phyloP scores from a whole-genome alignment of 352 stramenopile genomes.

The Pseudoperonospora humuli region DNA sequence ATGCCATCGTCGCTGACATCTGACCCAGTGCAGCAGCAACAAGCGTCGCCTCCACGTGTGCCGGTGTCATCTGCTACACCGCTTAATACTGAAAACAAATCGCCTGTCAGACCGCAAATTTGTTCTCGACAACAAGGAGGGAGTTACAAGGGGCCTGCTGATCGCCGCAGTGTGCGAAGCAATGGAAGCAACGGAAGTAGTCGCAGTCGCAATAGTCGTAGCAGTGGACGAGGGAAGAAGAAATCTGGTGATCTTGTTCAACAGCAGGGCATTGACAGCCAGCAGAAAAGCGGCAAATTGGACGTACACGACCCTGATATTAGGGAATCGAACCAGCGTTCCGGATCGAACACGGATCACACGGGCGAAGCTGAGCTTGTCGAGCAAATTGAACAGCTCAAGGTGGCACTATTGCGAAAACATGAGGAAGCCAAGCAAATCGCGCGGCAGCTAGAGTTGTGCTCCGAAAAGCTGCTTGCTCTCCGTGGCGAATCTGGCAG shows the following conservation, averaged over 20 bases:
- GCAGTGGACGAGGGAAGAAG: slow-evolving; percentile 17
- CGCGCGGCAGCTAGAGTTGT: slow-evolving; percentile 43
- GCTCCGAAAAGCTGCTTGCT: slow-evolving; percentile 42
- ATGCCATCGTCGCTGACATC: slow-evolving; percentile 3
- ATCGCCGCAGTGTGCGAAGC: slow-evolving; percentile 21
- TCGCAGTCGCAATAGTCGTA: slow-evolving; percentile 24
- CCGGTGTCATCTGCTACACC: neutral
- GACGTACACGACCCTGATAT: slow-evolving; percentile 4
- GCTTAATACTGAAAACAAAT: no score
- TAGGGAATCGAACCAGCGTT: slow-evolving; percentile 42
- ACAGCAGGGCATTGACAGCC: slow-evolving; percentile 9
- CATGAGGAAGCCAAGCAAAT: slow-evolving; percentile 74
- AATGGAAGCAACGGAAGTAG: slow-evolving; percentile 26
- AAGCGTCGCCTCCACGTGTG: slow-evolving; percentile 5
- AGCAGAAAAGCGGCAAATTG: slow-evolving; percentile 11
- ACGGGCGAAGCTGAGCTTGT: slow-evolving; percentile 44
- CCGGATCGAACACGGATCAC: slow-evolving; percentile 32
- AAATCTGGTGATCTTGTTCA: slow-evolving; percentile 5
- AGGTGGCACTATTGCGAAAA: slow-evolving; percentile 59
- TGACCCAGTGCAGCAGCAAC: slow-evolving; percentile 6
- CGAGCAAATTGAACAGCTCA: slow-evolving; percentile 58
- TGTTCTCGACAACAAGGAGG: slow-evolving; percentile 9
- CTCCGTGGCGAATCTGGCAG: slow-evolving; percentile 18
- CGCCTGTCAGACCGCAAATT: neutral
- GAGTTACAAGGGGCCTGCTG: slow-evolving; percentile 16